Evolutionary conservation across 768 basidiomycete genomes (phyloP).

Genomic region (Boletus subcaerulescens): DNA sequence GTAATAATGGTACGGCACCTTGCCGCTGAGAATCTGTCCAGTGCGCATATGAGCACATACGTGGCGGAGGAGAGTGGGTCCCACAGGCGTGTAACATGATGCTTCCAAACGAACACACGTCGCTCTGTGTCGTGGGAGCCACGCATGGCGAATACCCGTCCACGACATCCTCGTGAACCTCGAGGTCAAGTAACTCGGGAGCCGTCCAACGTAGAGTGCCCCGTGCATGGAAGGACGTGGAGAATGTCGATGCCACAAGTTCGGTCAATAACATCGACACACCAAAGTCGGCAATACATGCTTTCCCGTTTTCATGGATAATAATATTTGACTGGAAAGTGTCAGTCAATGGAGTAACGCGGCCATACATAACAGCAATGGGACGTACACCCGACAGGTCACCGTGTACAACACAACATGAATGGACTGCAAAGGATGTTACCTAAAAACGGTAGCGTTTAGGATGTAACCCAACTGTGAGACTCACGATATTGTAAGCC

Average conservation of each 20-base stretch:
- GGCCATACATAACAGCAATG: no score
- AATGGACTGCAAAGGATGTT: no score
- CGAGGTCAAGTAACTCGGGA: slow-evolving; percentile 14
- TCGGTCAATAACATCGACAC: no score
- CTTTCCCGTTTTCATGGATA: no score
- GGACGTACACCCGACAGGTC: no score
- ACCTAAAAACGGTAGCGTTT: no score
- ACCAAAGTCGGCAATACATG: no score
- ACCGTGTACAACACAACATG: no score
- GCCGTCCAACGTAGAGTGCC: neutral
- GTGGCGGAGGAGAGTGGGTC: neutral
- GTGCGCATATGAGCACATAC: neutral
- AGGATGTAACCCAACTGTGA: no score
- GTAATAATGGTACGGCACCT: neutral
- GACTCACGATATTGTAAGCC: no score
- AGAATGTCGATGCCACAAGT: slow-evolving; percentile 7
- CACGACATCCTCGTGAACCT: neutral
- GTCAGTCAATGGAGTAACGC: no score
- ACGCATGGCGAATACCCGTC: neutral
- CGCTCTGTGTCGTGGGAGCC: neutral
- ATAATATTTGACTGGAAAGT: no score
- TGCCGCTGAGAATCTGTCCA: neutral
- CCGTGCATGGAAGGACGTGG: slow-evolving; percentile 17
- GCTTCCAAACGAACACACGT: neutral
- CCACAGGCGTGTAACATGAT: slow-evolving; percentile 10